Base-by-base conservation (phyloP, 345 rosid genomes). In the Barbarea vulgaris region DNA sequence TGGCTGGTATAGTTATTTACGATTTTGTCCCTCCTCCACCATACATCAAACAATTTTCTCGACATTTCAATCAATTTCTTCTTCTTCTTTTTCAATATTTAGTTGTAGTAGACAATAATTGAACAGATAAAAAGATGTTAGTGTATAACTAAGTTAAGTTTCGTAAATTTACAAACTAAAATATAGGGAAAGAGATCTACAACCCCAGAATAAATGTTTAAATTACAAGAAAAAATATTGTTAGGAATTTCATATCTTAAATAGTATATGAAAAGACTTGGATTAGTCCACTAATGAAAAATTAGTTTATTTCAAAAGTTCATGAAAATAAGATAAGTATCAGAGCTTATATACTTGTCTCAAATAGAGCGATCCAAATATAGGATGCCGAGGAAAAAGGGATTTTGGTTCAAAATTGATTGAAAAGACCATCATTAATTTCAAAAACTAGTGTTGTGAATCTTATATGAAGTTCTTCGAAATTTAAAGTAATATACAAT, bases 1-100 rank as follows among this genome's bases (percentile, higher is more conserved):
- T 22, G 6, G 39, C 39, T 68, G 12, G 4, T 9, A 21, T 41
- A 69, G 3, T 76, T 41, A 69, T 3, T 76, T 54, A 69, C 65
- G 10, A 63, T 44, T 62, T 3, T 42, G 51, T 22, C 70, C 62
- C 37, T 71, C 76, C 64, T 19, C 28, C 46, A 48, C 54, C 54
- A 25, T 18, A 55, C 54, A 28, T 19, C 27, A 18, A 58, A 3
- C 6, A 21, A 30, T 64, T 47, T 48, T 30, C 17, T 27, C 33
- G 9, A 28, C 10, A 63, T 39, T 10, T 39, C 42, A 3, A 34
- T 34, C n/a, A 39, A 0, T 39, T 57, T 31, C 12, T 21, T 41
- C 27, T 0, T 4, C 5, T 36, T 58, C n/a, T n/a, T n/a, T 22
- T 36, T 6, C 42, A 21, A 1, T 51, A 67, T 11, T 51, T n/a